Percentiles rank a stretch among this genome's conserved stretches.
These are phyloP conservation scores for Kodamaea fungicola DNA, from an alignment of 1,139 yeast species.

Conservation along the genomic window DNA sequence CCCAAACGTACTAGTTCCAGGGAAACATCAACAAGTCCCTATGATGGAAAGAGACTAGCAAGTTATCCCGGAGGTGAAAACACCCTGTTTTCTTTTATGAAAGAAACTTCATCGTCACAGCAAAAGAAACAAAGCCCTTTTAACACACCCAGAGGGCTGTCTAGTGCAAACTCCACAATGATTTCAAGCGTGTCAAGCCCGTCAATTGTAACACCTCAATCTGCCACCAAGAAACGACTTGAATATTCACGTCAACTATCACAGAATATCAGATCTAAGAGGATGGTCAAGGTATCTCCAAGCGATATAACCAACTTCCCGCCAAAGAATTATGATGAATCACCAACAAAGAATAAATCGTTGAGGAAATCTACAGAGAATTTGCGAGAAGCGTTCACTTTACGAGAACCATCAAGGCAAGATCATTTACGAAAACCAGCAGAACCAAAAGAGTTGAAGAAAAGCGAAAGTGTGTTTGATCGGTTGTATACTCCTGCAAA, in stretches of 20 bases:
- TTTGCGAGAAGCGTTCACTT: neutral
- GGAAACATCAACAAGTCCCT: slow-evolving; percentile 8
- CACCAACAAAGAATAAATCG: slow-evolving; percentile 9
- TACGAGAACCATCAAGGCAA: slow-evolving; percentile 10
- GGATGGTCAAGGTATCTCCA: slow-evolving; percentile 13
- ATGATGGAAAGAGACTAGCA: slow-evolving; percentile 10
- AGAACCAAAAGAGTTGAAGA: neutral
- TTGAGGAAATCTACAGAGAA: no score
- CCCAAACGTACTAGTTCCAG: slow-evolving; percentile 6
- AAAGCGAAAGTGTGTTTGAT: slow-evolving; percentile 11
- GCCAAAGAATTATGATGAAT: slow-evolving; percentile 6
- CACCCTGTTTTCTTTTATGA: slow-evolving; percentile 34
- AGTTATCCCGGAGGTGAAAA: slow-evolving; percentile 10
- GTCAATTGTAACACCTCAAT: slow-evolving; percentile 2
- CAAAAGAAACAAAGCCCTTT: slow-evolving; percentile 22
- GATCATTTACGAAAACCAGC: slow-evolving; percentile 6
- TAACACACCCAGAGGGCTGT: neutral
- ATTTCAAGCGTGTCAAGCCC: neutral
- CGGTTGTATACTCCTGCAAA: slow-evolving; percentile 10
- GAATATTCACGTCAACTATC: slow-evolving; percentile 17
- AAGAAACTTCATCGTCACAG: slow-evolving; percentile 34
- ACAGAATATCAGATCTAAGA: slow-evolving; percentile 14
- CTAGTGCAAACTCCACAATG: slow-evolving; percentile 1
- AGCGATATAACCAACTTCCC: slow-evolving; percentile 18
- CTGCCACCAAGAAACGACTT: slow-evolving; percentile 16